Evolutionary conservation across 371 early-diverging fungal species (phyloP), one percentile per base, ranked within the genome.

Genomic region (Mucor piriformis): DNA sequence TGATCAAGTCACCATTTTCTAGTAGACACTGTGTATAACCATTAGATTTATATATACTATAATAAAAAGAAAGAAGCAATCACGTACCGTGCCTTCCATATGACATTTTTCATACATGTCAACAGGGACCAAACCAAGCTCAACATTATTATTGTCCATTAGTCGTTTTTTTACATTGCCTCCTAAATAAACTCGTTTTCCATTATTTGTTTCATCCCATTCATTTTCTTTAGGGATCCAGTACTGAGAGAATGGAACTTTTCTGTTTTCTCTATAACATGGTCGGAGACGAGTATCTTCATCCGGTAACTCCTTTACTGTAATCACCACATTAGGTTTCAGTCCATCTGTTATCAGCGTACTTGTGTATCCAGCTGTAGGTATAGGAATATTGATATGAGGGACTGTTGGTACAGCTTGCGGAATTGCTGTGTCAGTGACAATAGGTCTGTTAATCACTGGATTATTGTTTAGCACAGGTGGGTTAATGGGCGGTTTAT

Each of bases 61-160:
- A n/a, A n/a, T n/a, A n/a, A n/a, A n/a, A n/a, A n/a, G n/a, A n/a
- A n/a, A n/a, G n/a, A n/a, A n/a, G n/a, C n/a, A n/a, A n/a, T n/a
- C n/a, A n/a, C n/a, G n/a, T n/a, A 75, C 75, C 5, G 69, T 71
- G 25, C 74, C 74, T 55, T 76, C 77, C 67, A 69, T 67, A 7
- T 59, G 23, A 16, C 77, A 76, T 50, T 67, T 70, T 12, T 57
- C 33, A 12, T 55, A 56, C 56, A 70, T 69, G 11, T 23, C 33
- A 4, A 23, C 23, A 8, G 71, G 46, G 1, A 72, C 67, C 12
- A 13, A 18, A 4, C 70, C 72, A 1, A 77, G 10, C 3, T 32
- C 33, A 0, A 68, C 40, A 1, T 64, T 62, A 8, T 52, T 21
- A 10, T 15, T 25, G 37, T 57, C 60, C 6, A 23, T 3, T 13